Percentiles rank a stretch among this genome's conserved stretches.
These are phyloP conservation scores for Halophytophthora batemanensis DNA, from an alignment of 352 stramenopile genomes.

Conservation along the genomic window DNA sequence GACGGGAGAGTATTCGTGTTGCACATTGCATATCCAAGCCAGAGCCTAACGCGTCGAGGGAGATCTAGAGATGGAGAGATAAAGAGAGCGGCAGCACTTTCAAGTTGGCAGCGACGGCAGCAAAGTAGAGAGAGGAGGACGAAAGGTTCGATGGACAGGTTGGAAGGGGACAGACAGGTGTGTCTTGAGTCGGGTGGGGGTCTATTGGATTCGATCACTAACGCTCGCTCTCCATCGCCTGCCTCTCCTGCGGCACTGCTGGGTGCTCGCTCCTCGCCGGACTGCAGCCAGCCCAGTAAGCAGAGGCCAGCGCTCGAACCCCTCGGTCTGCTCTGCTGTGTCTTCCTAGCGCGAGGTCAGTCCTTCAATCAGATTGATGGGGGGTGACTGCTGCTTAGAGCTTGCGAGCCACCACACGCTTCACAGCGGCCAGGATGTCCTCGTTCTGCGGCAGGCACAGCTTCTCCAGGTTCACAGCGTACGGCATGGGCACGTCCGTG, in stretches of 20 bases:
- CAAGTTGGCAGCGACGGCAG: no score
- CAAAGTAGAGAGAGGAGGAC: no score
- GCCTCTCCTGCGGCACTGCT: constrained; percentile 18
- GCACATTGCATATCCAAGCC: constrained; percentile 16
- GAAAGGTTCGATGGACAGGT: no score
- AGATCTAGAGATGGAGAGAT: no score
- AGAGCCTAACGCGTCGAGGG: no score
- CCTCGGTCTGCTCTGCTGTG: constrained; percentile 26
- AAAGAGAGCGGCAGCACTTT: no score
- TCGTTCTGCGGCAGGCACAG: constrained; percentile 93
- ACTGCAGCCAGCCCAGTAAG: no score
- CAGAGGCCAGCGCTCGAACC: no score
- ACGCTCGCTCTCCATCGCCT: constrained; percentile 24
- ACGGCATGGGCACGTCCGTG: constrained; percentile 99
- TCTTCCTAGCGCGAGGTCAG: constrained; percentile 29
- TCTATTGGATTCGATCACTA: constrained; percentile 35
- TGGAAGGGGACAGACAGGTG: no score
- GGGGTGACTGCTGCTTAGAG: constrained; percentile 45
- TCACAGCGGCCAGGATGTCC: constrained; percentile 92
- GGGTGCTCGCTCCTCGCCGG: constrained; percentile 4
- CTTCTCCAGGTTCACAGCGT: constrained; percentile 96
- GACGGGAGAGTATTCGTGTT: constrained; percentile 3
- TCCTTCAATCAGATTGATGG: constrained; percentile 22
- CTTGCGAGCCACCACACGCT: constrained; percentile 79
- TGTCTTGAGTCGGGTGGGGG: no score